Percentiles rank a stretch among this genome's conserved stretches.
phyloP scores from a whole-genome alignment of 2,329 filamentous ascomycete species.

The Fusarium redolens region DNA sequence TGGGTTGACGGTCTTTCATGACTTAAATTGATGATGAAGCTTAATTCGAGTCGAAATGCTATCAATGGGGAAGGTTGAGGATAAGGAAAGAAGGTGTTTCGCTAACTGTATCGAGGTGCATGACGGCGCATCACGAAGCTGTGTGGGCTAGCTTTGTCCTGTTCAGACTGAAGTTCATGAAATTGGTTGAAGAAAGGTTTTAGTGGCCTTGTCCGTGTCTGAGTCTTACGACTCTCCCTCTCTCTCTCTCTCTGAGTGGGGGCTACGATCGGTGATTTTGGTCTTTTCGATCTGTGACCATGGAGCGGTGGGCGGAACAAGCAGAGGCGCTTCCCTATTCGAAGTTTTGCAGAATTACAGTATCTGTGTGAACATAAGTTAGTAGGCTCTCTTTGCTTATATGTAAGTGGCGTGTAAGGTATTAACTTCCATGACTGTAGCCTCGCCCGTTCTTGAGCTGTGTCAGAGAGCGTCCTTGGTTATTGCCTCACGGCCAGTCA shows the following conservation, averaged over 20 bases:
- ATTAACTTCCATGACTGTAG: no score
- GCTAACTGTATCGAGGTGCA: not conserved
- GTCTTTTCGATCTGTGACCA: not conserved
- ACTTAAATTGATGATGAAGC: not conserved
- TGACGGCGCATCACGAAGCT: not conserved
- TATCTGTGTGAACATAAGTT: no score
- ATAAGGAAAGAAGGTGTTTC: not conserved
- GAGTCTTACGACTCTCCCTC: not conserved
- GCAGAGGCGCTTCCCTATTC: not conserved
- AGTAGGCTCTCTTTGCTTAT: accelerated
- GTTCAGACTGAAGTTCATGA: not conserved
- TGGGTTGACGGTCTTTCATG: no score
- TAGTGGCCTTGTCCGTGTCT: accelerated
- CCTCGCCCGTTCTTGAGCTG: not conserved
- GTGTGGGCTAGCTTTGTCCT: not conserved
- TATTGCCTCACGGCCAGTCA: accelerated
- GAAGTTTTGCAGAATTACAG: not conserved
- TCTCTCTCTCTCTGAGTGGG: accelerated
- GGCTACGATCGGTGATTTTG: not conserved
- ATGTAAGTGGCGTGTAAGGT: not conserved
- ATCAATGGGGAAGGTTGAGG: not conserved
- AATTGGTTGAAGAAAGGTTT: not conserved
- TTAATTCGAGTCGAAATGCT: accelerated
- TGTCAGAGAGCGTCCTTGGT: not conserved
- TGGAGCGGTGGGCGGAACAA: not conserved